Conservation (phyloP, 352 stramenopile species). For the Pythium insidiosum region DNA sequence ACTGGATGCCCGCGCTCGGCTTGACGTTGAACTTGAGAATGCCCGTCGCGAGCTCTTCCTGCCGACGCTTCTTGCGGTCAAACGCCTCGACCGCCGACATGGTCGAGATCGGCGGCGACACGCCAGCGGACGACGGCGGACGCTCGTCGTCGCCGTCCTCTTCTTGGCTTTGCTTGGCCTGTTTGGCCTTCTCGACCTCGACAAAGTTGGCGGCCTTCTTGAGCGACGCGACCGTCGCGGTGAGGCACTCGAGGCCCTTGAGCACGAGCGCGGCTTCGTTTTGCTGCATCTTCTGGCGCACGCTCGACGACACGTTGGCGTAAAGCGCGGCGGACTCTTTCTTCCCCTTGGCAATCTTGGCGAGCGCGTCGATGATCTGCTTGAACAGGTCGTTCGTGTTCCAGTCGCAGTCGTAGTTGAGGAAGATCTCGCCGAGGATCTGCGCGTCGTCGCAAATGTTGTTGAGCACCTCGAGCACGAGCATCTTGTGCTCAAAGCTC, state of each 20-base stretch:
- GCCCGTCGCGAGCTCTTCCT: constrained; percentile 96
- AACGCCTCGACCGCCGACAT: constrained; percentile 92
- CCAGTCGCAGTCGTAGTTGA: constrained; percentile 99
- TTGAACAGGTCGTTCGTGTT: constrained; percentile 97
- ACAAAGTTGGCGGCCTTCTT: constrained; percentile 86
- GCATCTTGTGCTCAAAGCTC: constrained; percentile 96
- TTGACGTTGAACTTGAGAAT: constrained; percentile 98
- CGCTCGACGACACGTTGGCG: constrained; percentile 48
- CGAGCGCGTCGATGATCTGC: constrained; percentile 95
- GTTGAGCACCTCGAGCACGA: constrained; percentile 96
- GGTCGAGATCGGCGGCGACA: constrained; percentile 15
- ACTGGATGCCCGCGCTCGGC: constrained; percentile 87
- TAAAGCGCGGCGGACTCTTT: constrained; percentile 47
- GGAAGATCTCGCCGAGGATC: constrained; percentile 96
- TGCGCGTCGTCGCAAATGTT: constrained; percentile 93
- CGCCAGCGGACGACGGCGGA: constrained; percentile 7
- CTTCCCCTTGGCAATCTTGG: constrained; percentile 91
- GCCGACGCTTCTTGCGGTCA: constrained; percentile 93
- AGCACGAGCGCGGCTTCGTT: constrained; percentile 70
- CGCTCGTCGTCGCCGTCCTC: constrained; percentile 39
- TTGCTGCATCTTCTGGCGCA: constrained; percentile 57
- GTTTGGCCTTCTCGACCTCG: constrained; percentile 39
- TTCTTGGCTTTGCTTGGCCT: constrained; percentile 16
- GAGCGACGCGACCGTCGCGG: constrained; percentile 88
- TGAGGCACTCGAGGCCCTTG: constrained; percentile 90